Conservation (phyloP, 2,329 filamentous ascomycete species). For the Pyrenochaeta sp. region DNA sequence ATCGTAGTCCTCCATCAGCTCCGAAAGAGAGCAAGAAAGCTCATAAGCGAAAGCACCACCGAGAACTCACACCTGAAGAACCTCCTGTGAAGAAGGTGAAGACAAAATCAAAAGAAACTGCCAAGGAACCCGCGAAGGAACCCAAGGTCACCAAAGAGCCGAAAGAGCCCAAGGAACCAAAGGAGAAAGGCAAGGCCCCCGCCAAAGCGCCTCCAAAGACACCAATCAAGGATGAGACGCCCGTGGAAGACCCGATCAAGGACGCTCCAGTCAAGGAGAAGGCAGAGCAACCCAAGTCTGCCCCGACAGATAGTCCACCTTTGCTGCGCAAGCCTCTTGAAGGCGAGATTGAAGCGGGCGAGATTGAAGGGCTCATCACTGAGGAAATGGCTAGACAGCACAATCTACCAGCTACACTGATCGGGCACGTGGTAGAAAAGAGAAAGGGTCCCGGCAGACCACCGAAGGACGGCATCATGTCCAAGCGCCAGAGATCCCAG, state of each 20-base stretch:
- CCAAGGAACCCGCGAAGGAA: constrained; percentile 24
- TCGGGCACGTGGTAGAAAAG: constrained; percentile 61
- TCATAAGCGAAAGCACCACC: constrained; percentile 36
- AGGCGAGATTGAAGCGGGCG: constrained; percentile 39
- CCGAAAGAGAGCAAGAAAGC: constrained; percentile 31
- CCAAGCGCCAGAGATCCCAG: constrained; percentile 73
- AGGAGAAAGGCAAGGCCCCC: constrained; percentile 27
- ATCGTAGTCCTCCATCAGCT: constrained; percentile 13
- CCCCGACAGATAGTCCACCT: constrained; percentile 38
- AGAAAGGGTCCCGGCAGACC: constrained; percentile 81
- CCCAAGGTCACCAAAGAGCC: constrained; percentile 16
- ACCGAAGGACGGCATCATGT: constrained; percentile 84
- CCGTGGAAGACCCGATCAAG: constrained; percentile 30
- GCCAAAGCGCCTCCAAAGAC: constrained; percentile 32
- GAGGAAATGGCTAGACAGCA: constrained; percentile 52
- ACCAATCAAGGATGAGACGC: constrained; percentile 35
- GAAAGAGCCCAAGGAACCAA: constrained; percentile 27
- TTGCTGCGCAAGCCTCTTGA: constrained; percentile 36
- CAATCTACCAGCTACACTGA: constrained; percentile 43
- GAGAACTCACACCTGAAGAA: constrained; percentile 38
- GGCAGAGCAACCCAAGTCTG: constrained; percentile 27
- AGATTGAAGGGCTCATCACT: constrained; percentile 44
- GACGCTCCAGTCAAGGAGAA: constrained; percentile 39
- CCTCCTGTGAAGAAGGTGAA: constrained; percentile 37
- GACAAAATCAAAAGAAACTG: constrained; percentile 18